Conservation (phyloP, 768 basidiomycete genomes). For the Rhizopogon vesiculosus region DNA sequence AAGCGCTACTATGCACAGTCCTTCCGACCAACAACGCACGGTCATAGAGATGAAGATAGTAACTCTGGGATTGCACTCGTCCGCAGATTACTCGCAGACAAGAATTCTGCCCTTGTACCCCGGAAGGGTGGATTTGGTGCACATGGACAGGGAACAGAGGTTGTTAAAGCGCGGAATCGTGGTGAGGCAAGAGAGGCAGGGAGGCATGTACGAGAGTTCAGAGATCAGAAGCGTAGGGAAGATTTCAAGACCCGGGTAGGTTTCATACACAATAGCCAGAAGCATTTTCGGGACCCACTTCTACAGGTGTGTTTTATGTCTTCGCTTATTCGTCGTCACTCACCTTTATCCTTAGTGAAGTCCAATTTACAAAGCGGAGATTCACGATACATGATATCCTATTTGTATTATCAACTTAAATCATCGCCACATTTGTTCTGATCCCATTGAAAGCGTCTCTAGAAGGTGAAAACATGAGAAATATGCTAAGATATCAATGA, state of each 20-base stretch:
- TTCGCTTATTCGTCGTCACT: neutral
- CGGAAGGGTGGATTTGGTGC: conserved; percentile 84
- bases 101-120: conserved; percentile 81
- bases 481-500: conserved; percentile 20
- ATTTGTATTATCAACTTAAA: neutral
- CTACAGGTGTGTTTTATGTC: conserved; percentile 38
- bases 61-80: conserved; percentile 76
- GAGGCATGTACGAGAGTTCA: conserved; percentile 77
- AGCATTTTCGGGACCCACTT: conserved; percentile 78
- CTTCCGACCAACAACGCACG: conserved; percentile 44
- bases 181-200: conserved; percentile 94
- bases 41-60: conserved; percentile 48
- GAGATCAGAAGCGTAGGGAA: conserved; percentile 74
- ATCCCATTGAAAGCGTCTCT: neutral
- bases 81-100: conserved; percentile 73
- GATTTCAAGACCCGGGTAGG: conserved; percentile 82
- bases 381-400: neutral
- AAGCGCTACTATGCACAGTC: conserved; percentile 84
- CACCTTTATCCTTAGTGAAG: conserved; percentile 14
- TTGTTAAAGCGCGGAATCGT: conserved; percentile 87
- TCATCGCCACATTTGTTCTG: neutral
- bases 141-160: conserved; percentile 74
- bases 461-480: conserved; percentile 11
- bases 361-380: neutral
- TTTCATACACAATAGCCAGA: conserved; percentile 80